These are phyloP conservation scores for Trichoderma koningii DNA, from an alignment of 2,329 filamentous ascomycete genomes.

Conservation along the genomic window DNA sequence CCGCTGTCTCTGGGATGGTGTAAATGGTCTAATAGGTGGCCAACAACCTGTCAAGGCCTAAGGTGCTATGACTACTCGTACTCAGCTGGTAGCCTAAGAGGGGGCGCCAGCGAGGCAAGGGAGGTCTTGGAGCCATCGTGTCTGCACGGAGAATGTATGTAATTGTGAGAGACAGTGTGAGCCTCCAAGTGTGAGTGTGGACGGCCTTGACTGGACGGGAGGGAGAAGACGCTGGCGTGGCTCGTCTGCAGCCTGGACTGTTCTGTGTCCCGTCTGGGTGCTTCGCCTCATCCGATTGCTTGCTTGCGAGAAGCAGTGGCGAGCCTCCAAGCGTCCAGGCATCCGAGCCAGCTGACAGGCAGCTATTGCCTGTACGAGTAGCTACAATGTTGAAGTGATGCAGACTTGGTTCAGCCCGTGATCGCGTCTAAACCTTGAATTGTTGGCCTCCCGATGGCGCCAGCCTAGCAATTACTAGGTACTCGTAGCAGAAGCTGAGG, in stretches of 20 bases:
- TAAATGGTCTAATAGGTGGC: background rate
- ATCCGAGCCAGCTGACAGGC: slow-evolving; percentile 3
- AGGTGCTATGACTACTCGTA: too few species aligned
- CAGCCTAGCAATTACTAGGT: background rate
- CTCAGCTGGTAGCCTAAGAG: background rate
- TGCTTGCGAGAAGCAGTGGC: background rate
- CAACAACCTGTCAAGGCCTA: too few species aligned
- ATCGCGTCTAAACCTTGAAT: background rate
- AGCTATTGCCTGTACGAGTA: background rate
- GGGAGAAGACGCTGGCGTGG: slow-evolving; percentile 24
- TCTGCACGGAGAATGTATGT: background rate
- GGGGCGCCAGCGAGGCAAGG: slow-evolving; percentile 11
- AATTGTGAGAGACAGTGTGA: too few species aligned
- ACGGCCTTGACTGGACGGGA: background rate
- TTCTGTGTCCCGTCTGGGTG: background rate
- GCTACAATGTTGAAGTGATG: background rate
- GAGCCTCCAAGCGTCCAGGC: slow-evolving; percentile 6
- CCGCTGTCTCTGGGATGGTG: slow-evolving; percentile 11
- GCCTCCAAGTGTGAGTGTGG: background rate
- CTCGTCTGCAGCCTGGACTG: slow-evolving; percentile 20
- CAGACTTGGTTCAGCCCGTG: too few species aligned
- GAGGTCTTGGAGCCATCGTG: background rate
- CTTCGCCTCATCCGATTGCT: slow-evolving; percentile 13
- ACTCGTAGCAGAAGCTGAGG: background rate
- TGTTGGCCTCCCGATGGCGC: background rate